Percentiles rank a stretch among this genome's conserved stretches.
Conservation (phyloP, 148 eudicot genomes). For the Amaranthus cruentus region DNA sequence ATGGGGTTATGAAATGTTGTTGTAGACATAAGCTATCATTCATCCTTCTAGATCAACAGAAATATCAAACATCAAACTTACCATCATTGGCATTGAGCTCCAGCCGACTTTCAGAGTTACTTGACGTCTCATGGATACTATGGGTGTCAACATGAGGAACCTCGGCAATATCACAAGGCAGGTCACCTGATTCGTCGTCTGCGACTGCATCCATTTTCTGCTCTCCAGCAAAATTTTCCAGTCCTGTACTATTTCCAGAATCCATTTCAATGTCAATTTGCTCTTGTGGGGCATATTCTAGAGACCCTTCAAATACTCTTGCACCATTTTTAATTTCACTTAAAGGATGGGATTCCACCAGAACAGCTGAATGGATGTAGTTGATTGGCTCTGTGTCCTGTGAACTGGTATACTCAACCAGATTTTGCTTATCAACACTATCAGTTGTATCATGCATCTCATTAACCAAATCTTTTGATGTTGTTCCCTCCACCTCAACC, state of each 20-base stretch:
- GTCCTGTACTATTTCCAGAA: neutral
- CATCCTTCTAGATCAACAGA: neutral
- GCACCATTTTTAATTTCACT: neutral
- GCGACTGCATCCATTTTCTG: neutral
- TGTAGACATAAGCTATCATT: too few species aligned
- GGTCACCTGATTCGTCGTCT: neutral
- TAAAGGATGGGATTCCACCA: conserved; percentile 7
- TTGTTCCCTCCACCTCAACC: neutral
- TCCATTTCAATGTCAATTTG: neutral
- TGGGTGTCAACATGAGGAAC: neutral
- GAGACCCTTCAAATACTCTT: neutral
- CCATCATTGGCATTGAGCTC: neutral
- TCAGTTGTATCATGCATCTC: conserved; percentile 2
- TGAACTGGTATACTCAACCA: neutral
- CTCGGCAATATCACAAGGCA: neutral
- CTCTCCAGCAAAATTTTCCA: neutral
- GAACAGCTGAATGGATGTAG: neutral
- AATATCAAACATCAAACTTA: neutral
- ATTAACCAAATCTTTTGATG: neutral
- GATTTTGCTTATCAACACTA: neutral
- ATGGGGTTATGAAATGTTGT: too few species aligned
- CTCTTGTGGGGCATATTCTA: neutral
- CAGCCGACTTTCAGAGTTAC: neutral
- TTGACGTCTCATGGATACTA: neutral
- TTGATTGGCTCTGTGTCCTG: conserved; percentile 4